Conservation (phyloP, 805 yeast species). For the Candida maris region DNA sequence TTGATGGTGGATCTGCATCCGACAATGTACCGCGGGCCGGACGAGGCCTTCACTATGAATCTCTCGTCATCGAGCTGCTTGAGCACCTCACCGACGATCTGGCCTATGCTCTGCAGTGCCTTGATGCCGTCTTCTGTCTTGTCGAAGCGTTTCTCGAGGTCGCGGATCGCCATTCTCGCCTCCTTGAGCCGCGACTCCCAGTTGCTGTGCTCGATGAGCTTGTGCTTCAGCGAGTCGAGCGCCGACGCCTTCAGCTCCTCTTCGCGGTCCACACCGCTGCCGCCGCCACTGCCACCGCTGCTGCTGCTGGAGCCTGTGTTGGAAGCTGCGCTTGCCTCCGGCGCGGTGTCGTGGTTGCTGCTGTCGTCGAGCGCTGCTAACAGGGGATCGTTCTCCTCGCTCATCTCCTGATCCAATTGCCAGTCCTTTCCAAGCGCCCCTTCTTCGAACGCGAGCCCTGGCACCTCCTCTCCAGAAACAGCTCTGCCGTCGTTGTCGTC, state of each 20-base stretch:
- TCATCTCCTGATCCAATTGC: constrained; percentile 21
- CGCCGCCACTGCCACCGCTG: constrained; percentile 21
- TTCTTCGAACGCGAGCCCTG: no score
- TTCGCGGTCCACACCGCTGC: constrained; percentile 17
- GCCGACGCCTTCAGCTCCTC: constrained; percentile 58
- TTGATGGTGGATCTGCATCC: constrained; percentile 94
- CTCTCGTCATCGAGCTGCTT: constrained; percentile 93
- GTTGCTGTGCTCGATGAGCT: constrained; percentile 86
- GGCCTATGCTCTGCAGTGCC: constrained; percentile 96
- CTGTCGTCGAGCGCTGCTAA: constrained; percentile 59
- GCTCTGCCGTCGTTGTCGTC: no score
- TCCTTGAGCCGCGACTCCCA: constrained; percentile 91
- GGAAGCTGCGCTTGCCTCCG: constrained; percentile 5
- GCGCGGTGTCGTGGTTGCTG: constrained; percentile 9
- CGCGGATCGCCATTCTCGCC: constrained; percentile 77
- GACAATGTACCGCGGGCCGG: constrained; percentile 96
- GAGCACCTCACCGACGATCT: constrained; percentile 93
- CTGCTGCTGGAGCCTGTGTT: constrained; percentile 10
- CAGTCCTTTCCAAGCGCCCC: constrained; percentile 1
- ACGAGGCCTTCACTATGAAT: constrained; percentile 91
- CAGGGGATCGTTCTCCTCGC: constrained; percentile 67
- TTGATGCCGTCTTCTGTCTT: constrained; percentile 96
- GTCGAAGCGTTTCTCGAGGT: constrained; percentile 75
- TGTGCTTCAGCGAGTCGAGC: constrained; percentile 72
- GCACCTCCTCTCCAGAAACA: neutral